phyloP scores from a whole-genome alignment of 441 rosid species.

The Breynia disticha region DNA sequence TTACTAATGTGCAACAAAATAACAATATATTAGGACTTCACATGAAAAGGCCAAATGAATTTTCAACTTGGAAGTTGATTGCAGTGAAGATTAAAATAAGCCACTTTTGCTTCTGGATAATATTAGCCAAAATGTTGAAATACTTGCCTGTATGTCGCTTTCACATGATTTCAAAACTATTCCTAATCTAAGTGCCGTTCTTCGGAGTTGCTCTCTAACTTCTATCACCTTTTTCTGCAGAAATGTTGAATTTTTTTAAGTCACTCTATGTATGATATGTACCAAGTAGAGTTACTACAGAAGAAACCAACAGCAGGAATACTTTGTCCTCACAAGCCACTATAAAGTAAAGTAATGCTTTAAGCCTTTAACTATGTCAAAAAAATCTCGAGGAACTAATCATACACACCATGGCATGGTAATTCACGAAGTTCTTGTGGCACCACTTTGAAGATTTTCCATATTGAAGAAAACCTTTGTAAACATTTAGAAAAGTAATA shows the following conservation, averaged over 20 bases:
- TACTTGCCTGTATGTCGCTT: conserved; percentile 47
- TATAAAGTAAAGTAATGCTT: no score
- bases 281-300: no score
- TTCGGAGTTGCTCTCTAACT: conserved; percentile 69
- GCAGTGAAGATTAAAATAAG: background rate
- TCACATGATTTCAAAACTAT: conserved; percentile 69
- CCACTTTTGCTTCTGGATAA: background rate
- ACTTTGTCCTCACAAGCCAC: no score
- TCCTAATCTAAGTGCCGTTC: conserved; percentile 75
- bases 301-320: no score
- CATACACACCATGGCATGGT: conserved; percentile 69
- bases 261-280: no score
- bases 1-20: background rate
- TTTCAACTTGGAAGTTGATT: background rate
- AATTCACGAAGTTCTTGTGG: conserved; percentile 65
- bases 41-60: background rate
- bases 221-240: conserved; percentile 74
- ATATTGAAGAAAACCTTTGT: conserved; percentile 80
- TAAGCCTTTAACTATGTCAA: no score
- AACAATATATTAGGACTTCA: background rate
- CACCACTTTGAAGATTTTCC: conserved; percentile 85
- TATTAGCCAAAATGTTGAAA: background rate
- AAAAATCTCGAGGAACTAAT: conserved; percentile 1
- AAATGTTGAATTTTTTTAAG: conserved; percentile 1
- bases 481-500: conserved; percentile 76